Conservation (phyloP, 352 stramenopile species). For the Globisporangium okanoganense region DNA sequence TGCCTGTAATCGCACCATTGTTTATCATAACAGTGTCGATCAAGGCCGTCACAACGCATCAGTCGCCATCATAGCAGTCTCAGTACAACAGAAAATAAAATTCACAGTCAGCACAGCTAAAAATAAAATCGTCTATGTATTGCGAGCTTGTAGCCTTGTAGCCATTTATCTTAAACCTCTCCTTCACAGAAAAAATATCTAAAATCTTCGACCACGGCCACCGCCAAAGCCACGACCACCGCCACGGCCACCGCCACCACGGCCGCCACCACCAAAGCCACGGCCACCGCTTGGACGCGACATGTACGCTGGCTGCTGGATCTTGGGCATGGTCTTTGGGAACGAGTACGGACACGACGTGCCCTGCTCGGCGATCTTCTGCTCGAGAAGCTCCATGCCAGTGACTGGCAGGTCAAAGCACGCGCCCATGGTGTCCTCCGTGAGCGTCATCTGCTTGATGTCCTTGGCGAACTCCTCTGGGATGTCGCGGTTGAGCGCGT, state of each 20-base stretch:
- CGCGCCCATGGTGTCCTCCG: slow-evolving; percentile 81
- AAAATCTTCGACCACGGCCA: slow-evolving; percentile 35
- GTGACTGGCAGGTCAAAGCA: slow-evolving; percentile 89
- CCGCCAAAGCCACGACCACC: slow-evolving; percentile 28
- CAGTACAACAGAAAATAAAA: too few relatives aligned
- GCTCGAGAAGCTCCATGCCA: slow-evolving; percentile 57
- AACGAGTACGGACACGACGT: slow-evolving; percentile 74
- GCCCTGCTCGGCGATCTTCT: slow-evolving; percentile 67
- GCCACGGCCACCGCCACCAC: slow-evolving; percentile 36
- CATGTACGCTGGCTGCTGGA: slow-evolving; percentile 65
- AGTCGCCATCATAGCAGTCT: too few relatives aligned
- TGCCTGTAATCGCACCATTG: too few relatives aligned
- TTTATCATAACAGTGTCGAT: too few relatives aligned
- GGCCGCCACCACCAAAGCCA: slow-evolving; percentile 27
- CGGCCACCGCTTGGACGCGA: slow-evolving; percentile 39
- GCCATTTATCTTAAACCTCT: not conserved
- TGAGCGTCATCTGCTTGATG: slow-evolving; percentile 90
- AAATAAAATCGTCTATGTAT: not conserved
- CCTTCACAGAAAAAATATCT: not conserved
- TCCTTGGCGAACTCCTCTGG: slow-evolving; percentile 64
- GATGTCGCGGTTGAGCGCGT: slow-evolving; percentile 86
- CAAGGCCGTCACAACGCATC: too few relatives aligned
- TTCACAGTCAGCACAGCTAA: not conserved
- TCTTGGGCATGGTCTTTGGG: slow-evolving; percentile 67
- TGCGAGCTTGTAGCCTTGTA: not conserved